Conservation (phyloP, 768 basidiomycete species). For the Calvatia gigantea region DNA sequence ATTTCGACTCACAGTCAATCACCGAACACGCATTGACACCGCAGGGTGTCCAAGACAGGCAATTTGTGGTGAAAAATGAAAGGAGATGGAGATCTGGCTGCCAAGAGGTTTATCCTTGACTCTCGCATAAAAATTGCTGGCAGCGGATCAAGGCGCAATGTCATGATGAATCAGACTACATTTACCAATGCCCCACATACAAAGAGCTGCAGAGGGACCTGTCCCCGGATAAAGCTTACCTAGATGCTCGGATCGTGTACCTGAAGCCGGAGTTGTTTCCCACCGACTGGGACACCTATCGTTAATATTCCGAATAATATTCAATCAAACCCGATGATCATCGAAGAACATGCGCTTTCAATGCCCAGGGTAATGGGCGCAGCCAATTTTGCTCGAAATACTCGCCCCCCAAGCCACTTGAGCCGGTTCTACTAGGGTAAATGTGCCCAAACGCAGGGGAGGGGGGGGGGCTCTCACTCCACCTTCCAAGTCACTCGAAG, state of each 20-base stretch:
- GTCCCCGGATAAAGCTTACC: not conserved
- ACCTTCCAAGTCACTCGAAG: constrained; percentile 2
- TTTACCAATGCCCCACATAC: too few relatives aligned
- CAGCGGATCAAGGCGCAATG: constrained; percentile 1
- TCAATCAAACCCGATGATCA: not conserved
- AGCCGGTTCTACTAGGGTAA: not conserved
- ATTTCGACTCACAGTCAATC: too few relatives aligned
- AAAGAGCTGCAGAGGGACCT: not conserved
- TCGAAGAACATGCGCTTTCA: not conserved
- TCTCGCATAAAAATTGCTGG: not conserved
- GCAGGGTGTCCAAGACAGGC: not conserved
- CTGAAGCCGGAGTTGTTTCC: too few relatives aligned
- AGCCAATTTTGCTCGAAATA: not conserved
- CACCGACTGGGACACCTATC: not conserved
- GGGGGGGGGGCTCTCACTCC: not conserved
- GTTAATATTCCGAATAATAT: not conserved
- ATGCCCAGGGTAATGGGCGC: not conserved
- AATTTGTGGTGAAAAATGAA: not conserved
- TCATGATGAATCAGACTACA: too few relatives aligned
- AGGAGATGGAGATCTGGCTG: not conserved
- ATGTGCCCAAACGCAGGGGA: not conserved
- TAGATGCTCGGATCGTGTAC: too few relatives aligned
- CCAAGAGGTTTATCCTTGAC: not conserved
- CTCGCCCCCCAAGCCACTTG: not conserved
- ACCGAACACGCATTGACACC: too few relatives aligned